A percentile compares a stretch with the other conserved stretches of the same genome.
These are phyloP conservation scores for Daldinia bambusicola DNA, from an alignment of 495 filamentous ascomycete species.

Conservation along the genomic window DNA sequence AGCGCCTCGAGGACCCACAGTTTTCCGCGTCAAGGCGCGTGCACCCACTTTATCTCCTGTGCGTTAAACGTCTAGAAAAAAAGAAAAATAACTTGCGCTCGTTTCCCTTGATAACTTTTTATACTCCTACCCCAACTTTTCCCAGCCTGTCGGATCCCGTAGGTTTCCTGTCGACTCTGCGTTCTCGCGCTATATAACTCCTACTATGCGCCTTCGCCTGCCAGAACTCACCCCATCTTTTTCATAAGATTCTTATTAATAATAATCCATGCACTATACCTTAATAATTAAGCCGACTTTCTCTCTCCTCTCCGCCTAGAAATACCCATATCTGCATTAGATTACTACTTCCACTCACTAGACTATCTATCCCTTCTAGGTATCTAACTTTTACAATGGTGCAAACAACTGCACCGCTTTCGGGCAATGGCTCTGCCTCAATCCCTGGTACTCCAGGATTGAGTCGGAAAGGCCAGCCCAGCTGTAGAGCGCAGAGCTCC, in stretches of 20 bases:
- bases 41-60: constrained; percentile 26
- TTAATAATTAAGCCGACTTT: neutral
- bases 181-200: neutral
- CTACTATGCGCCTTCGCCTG: neutral
- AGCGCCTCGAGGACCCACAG: constrained; percentile 12
- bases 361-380: neutral
- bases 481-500: constrained; percentile 21
- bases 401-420: constrained; percentile 13
- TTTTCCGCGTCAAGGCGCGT: constrained; percentile 39
- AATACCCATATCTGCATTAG: neutral
- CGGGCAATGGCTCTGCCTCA: constrained; percentile 28
- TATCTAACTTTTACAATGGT: constrained; percentile 29
- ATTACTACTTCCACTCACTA: neutral
- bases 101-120: constrained; percentile 4
- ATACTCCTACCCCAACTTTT: neutral
- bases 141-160: neutral
- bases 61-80: constrained; percentile 28
- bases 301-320: neutral
- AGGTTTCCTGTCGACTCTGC: neutral
- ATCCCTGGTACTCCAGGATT: constrained; percentile 35
- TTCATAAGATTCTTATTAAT: neutral
- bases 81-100: constrained; percentile 19
- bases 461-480: constrained; percentile 24
- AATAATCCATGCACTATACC: neutral
- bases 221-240: neutral